Evolutionary conservation across 164 flowering plant species (phyloP).

Genomic region (Dillenia suffruticosa): DNA sequence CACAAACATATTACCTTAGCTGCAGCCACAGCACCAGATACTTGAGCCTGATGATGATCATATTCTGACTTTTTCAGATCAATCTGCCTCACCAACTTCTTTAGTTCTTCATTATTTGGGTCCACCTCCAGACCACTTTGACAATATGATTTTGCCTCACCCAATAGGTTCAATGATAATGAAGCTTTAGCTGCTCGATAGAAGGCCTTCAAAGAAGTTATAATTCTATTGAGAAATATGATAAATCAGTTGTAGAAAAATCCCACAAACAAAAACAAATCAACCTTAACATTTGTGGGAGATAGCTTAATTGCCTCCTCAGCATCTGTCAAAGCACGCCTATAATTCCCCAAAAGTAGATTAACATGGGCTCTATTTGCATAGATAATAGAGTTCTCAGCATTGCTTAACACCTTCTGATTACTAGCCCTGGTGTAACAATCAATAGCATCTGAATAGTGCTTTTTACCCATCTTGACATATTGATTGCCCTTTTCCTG

Average conservation of each 20-base stretch:
- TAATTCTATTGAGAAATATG: too few relatives aligned
- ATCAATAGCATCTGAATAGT: constrained; percentile 77
- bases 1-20: constrained; percentile 56
- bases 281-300: constrained; percentile 68
- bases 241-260: too few relatives aligned
- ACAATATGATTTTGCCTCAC: constrained; percentile 60
- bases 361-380: constrained; percentile 94
- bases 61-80: constrained; percentile 38
- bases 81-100: constrained; percentile 52
- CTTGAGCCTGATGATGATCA: constrained; percentile 53
- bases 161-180: constrained; percentile 57
- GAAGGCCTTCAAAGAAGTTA: constrained; percentile 42
- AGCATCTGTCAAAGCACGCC: constrained; percentile 81
- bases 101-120: constrained; percentile 68
- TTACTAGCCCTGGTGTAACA: constrained; percentile 86
- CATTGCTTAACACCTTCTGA: constrained; percentile 60
- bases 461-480: constrained; percentile 86
- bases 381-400: constrained; percentile 63
- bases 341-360: constrained; percentile 71
- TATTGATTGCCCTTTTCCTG: constrained; percentile 87
- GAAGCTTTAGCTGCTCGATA: constrained; percentile 93
- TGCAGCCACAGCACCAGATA: constrained; percentile 47
- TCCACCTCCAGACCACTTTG: constrained; percentile 53
- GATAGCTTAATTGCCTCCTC: constrained; percentile 68
- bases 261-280: not conserved